phyloP scores from a whole-genome alignment of 306 rosid species.

The Begonia peltatifolia region DNA sequence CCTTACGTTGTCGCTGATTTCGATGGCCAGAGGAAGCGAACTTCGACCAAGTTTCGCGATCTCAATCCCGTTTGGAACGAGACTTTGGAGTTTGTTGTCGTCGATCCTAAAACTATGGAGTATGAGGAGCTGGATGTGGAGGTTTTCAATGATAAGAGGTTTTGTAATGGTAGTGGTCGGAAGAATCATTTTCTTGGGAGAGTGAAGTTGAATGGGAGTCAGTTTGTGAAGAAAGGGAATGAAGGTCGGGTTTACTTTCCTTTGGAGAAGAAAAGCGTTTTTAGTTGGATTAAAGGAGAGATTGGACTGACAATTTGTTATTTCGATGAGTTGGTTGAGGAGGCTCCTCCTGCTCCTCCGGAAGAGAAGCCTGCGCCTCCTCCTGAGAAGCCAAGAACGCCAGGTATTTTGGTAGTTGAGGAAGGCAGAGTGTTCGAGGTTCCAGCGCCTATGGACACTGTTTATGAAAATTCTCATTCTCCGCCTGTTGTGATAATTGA shows the following conservation, averaged over 20 bases:
- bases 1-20: conserved; percentile 74
- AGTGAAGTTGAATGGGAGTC: conserved; percentile 65
- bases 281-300: conserved; percentile 80
- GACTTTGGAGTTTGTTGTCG: conserved; percentile 59
- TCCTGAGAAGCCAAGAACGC: conserved; percentile 30
- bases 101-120: conserved; percentile 74
- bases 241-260: conserved; percentile 52
- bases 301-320: conserved; percentile 49
- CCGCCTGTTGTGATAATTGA: conserved; percentile 48
- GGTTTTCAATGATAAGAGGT: conserved; percentile 75
- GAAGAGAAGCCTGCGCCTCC: conserved; percentile 14
- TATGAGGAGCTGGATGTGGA: conserved; percentile 83
- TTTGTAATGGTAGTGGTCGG: conserved; percentile 45
- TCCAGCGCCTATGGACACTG: conserved; percentile 18
- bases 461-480: conserved; percentile 23
- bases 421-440: conserved; percentile 38
- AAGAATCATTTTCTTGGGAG: conserved; percentile 85
- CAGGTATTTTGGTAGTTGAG: conserved; percentile 20
- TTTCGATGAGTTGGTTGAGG: conserved; percentile 47
- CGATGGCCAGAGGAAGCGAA: conserved; percentile 77
- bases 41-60: conserved; percentile 51
- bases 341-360: conserved; percentile 20
- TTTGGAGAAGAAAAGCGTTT: conserved; percentile 82
- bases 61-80: conserved; percentile 86
- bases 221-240: conserved; percentile 51